Base-by-base conservation (phyloP, 108 stramenopile genomes). In the Fistulifera pelliculosa region DNA sequence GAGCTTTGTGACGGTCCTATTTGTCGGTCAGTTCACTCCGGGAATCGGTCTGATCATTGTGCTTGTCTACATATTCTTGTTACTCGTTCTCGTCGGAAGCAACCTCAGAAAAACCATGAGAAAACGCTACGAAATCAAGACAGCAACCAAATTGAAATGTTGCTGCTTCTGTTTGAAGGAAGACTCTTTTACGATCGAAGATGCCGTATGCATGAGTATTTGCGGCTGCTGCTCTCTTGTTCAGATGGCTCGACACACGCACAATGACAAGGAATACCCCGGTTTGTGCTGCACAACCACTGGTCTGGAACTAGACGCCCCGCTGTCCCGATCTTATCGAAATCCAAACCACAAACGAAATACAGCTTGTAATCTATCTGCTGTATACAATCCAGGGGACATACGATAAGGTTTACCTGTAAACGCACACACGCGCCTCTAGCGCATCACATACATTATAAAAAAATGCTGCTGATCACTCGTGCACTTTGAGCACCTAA, bases 161-260 rank as follows among this genome's bases (percentile, higher is more conserved):
- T 45, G 44, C 44, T 45, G 44, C 44, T 17, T 19, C 6, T 21
- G 19, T 19, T 5, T 45, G 44, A 12, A 19, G 52, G 17, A 57
- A 51, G 49, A 47, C 25, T 4, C 56, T 1, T 16, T 42, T 47
- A 53, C 56, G 35, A 13, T 70, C 39, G 83, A 85, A 15, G 83
- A 85, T 52, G 38, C 48, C 11, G 78, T 73, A 43, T 70, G 74
- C 61, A 72, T 77, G 62, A 44, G 71, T 23, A 76, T 68, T 56
- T 85, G 79, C 58, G 57, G 68, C 11, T 80, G 79, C 51, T 85
- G 83, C 53, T 68, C 83, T 1, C 28, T 66, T 15, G 73, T 80
- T 48, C 83, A 85, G 56, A 80, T 85, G 77, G 78, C 79, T 15
- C 61, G 83, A 11, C 83, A 85, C 38, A 85, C 83, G 14, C 79